A percentile compares a stretch with the other conserved stretches of the same genome.
phyloP scores from a whole-genome alignment of 2,329 filamentous ascomycete species.

The Cryphonectria japonica region DNA sequence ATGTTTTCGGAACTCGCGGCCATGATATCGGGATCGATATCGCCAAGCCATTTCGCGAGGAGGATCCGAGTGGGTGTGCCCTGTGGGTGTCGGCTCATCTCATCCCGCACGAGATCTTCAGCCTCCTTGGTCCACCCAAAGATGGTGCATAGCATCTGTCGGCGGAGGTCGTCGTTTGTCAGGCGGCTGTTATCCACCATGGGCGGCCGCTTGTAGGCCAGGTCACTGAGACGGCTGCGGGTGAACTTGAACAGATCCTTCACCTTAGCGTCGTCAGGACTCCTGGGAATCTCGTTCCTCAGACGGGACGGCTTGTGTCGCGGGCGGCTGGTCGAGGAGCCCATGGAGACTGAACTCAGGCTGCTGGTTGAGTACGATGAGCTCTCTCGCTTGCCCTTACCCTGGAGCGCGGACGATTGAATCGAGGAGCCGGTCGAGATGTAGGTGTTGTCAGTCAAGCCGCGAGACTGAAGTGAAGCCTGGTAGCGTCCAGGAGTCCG shows the following conservation, averaged over 20 bases:
- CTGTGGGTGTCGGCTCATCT: slow-evolving; percentile 73
- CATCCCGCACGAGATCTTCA: slow-evolving; percentile 79
- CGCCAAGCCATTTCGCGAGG: slow-evolving; percentile 89
- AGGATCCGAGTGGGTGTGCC: slow-evolving; percentile 81
- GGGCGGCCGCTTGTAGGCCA: slow-evolving; percentile 76
- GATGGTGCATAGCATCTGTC: slow-evolving; percentile 89
- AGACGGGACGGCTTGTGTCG: slow-evolving; percentile 67
- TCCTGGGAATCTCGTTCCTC: slow-evolving; percentile 78
- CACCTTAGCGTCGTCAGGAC: slow-evolving; percentile 72
- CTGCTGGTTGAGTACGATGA: slow-evolving; percentile 63
- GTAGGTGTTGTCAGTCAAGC: slow-evolving; percentile 66
- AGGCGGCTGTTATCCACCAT: slow-evolving; percentile 60
- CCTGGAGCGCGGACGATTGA: slow-evolving; percentile 41
- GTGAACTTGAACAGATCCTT: slow-evolving; percentile 87
- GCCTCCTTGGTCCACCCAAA: slow-evolving; percentile 94
- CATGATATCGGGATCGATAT: slow-evolving; percentile 81
- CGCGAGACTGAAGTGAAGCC: slow-evolving; percentile 56
- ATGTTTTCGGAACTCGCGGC: slow-evolving; percentile 81
- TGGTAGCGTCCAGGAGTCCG: slow-evolving; percentile 54
- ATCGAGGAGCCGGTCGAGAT: slow-evolving; percentile 69
- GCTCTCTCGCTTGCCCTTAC: slow-evolving; percentile 28
- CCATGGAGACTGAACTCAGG: slow-evolving; percentile 52
- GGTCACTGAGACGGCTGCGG: slow-evolving; percentile 76
- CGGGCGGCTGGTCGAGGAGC: slow-evolving; percentile 50
- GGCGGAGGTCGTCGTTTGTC: slow-evolving; percentile 78